Conservation (phyloP, 208 protist genomes). For the Leishmania guyanensis region DNA sequence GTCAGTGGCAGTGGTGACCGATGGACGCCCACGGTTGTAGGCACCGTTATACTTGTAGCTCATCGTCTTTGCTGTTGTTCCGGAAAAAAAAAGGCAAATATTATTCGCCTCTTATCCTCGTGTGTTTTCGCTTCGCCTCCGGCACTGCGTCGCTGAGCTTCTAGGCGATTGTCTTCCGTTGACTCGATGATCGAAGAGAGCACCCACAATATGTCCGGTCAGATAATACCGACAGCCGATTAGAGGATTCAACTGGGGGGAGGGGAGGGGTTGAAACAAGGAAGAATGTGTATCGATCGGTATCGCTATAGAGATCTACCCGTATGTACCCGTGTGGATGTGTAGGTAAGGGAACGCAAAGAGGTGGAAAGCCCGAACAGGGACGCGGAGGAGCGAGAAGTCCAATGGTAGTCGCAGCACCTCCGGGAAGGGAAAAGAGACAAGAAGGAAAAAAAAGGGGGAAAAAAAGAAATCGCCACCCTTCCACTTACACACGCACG, state of each 20-base stretch:
- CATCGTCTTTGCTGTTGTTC: background rate
- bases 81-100: background rate
- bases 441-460: background rate
- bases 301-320: too few relatives aligned
- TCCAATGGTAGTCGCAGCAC: background rate
- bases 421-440: background rate
- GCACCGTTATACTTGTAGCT: background rate
- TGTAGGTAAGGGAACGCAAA: background rate
- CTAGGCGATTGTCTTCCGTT: background rate
- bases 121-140: background rate
- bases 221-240: background rate
- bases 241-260: background rate
- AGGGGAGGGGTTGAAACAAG: background rate
- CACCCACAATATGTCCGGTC: background rate
- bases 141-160: background rate
- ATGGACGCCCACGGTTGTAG: background rate
- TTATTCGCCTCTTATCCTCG: background rate
- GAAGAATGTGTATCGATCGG: background rate
- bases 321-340: background rate
- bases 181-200: background rate
- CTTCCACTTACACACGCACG: background rate
- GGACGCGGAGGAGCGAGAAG: background rate
- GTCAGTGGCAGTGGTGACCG: background rate
- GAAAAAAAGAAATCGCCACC: background rate
- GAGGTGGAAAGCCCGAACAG: background rate